Conservation (phyloP, 2,329 filamentous ascomycete genomes). For the Fusarium piperis region DNA sequence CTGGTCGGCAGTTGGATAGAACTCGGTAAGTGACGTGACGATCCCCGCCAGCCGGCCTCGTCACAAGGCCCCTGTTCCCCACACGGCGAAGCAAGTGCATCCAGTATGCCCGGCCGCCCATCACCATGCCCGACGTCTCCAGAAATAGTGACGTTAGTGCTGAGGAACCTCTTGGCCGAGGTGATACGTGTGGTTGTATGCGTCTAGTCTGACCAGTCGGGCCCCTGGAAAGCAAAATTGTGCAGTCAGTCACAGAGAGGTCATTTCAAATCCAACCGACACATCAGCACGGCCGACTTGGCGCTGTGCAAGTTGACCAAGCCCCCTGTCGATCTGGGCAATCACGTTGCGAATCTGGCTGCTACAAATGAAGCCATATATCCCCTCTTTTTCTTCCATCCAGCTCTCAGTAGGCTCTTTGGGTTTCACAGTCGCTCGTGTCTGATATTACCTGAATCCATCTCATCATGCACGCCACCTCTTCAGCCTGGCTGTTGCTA, state of each 20-base stretch:
- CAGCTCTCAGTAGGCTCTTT: not conserved
- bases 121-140: conserved; percentile 21
- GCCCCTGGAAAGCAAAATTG: not conserved
- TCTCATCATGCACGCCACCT: conserved; percentile 23
- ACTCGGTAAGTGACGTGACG: not conserved
- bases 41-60: conserved; percentile 3
- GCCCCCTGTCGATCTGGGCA: conserved; percentile 22
- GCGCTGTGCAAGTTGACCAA: conserved; percentile 3
- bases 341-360: not conserved
- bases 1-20: conserved; percentile 32
- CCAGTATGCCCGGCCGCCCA: conserved; percentile 24
- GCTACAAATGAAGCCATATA: conserved; percentile 28
- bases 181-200: conserved; percentile 1
- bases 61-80: conserved; percentile 6
- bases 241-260: not conserved
- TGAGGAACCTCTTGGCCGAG: conserved; percentile 1
- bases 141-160: conserved; percentile 7
- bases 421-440: not conserved
- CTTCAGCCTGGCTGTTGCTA: conserved; percentile 25
- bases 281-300: conserved; percentile 26
- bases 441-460: not conserved
- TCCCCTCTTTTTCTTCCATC: not conserved
- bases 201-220: not conserved
- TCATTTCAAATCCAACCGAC: conserved; percentile 22
- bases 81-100: conserved; percentile 24